These are phyloP conservation scores for Leccinum pachyderme DNA, from an alignment of 1,284 basidiomycete species.

Conservation along the genomic window DNA sequence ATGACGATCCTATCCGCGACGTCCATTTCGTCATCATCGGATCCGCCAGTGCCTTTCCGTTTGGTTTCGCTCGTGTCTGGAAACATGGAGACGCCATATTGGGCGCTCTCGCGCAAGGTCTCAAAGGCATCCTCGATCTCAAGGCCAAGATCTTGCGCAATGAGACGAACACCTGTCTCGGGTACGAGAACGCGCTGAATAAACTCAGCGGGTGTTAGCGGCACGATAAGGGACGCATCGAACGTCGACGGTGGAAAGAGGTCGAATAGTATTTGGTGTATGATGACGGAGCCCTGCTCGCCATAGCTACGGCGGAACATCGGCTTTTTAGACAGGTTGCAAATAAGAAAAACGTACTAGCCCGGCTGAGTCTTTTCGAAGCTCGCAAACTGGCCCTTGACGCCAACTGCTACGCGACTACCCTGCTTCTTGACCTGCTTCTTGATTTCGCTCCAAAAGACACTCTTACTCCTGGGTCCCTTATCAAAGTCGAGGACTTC, in stretches of 20 bases:
- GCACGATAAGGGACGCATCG: constrained; percentile 49
- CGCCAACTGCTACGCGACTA: constrained; percentile 58
- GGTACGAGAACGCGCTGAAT: constrained; percentile 72
- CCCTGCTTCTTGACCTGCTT: constrained; percentile 62
- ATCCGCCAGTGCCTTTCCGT: constrained; percentile 36
- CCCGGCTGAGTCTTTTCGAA: constrained; percentile 79
- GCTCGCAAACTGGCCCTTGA: constrained; percentile 68
- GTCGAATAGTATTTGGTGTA: constrained; percentile 71
- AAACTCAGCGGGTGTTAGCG: constrained; percentile 68
- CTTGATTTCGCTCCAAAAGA: constrained; percentile 68
- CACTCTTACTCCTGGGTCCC: constrained; percentile 47
- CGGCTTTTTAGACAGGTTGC: not conserved
- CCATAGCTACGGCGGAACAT: constrained; percentile 56
- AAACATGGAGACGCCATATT: constrained; percentile 80
- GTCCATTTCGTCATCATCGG: constrained; percentile 36
- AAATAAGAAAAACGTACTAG: constrained; percentile 55
- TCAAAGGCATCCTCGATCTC: constrained; percentile 46
- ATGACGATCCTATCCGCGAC: constrained; percentile 61
- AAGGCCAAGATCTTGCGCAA: constrained; percentile 63
- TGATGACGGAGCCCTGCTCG: constrained; percentile 73
- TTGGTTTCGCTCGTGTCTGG: constrained; percentile 53
- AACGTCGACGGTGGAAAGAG: constrained; percentile 66
- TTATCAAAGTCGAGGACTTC: constrained; percentile 18
- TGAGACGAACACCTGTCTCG: constrained; percentile 68
- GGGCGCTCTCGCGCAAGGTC: constrained; percentile 68